These are phyloP conservation scores for Iberis pinnata DNA, from an alignment of 345 rosid species.

Conservation along the genomic window DNA sequence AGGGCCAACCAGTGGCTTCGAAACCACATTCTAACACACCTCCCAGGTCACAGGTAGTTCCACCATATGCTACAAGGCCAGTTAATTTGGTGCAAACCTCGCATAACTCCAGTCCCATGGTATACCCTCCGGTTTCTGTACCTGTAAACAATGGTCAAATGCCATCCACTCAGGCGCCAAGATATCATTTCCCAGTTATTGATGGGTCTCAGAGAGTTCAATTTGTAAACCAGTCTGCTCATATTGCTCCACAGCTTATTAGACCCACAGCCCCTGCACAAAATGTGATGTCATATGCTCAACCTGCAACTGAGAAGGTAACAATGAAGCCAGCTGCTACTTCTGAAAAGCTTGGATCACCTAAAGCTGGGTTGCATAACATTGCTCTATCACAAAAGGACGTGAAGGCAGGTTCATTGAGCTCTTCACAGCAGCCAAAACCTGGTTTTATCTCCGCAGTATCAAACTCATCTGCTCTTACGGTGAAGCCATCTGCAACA, in stretches of 20 bases:
- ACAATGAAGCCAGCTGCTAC: slow-evolving; percentile 43
- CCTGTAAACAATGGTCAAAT: slow-evolving; percentile 55
- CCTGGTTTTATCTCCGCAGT: slow-evolving; percentile 32
- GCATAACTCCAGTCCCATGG: slow-evolving; percentile 33
- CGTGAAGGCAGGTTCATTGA: slow-evolving; percentile 30
- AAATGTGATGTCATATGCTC: slow-evolving; percentile 32
- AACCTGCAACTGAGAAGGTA: slow-evolving; percentile 40
- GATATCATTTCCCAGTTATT: slow-evolving; percentile 42
- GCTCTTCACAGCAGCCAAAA: slow-evolving; percentile 34
- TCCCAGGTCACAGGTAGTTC: slow-evolving; percentile 55
- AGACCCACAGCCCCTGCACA: slow-evolving; percentile 37
- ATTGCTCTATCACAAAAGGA: slow-evolving; percentile 32
- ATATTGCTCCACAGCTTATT: slow-evolving; percentile 33
- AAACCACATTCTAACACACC: slow-evolving; percentile 57
- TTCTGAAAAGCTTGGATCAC: slow-evolving; percentile 43
- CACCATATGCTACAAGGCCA: slow-evolving; percentile 50
- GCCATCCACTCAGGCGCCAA: slow-evolving; percentile 51
- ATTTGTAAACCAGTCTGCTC: slow-evolving; percentile 38
- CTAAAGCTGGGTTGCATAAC: slow-evolving; percentile 29
- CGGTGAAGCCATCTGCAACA: slow-evolving; percentile 28
- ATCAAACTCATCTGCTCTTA: slow-evolving; percentile 23
- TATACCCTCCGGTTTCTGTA: slow-evolving; percentile 45
- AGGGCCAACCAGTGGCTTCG: slow-evolving; percentile 44
- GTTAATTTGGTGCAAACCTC: slow-evolving; percentile 47
- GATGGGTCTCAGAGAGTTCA: slow-evolving; percentile 61